phyloP scores from a whole-genome alignment of 225 moss, liverwort and hornwort genomes.

The Pleurozium schreberi region DNA sequence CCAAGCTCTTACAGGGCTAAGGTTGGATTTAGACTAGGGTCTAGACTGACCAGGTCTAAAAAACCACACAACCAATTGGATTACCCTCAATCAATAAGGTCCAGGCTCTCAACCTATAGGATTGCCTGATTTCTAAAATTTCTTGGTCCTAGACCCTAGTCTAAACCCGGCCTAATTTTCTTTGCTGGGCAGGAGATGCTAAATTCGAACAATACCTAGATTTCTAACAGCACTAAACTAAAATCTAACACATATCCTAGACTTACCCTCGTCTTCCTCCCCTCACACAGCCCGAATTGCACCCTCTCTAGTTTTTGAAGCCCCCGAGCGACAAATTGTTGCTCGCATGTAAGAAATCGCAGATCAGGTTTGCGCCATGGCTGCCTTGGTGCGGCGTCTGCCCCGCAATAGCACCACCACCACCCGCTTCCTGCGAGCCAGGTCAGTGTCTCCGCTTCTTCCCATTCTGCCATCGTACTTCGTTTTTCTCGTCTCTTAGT shows the following conservation, averaged over 20 bases:
- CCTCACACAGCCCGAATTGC: not conserved
- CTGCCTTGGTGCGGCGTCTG: constrained; percentile 28
- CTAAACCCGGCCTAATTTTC: too few species aligned
- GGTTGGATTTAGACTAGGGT: too few species aligned
- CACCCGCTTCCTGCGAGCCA: constrained; percentile 1
- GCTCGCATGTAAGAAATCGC: not conserved
- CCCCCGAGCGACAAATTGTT: not conserved
- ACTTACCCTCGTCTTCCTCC: not conserved
- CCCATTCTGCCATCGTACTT: not conserved
- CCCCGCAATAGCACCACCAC: not conserved
- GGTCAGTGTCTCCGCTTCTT: not conserved
- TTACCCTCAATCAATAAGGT: too few species aligned
- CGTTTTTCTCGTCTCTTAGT: not conserved
- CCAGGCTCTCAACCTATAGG: too few species aligned
- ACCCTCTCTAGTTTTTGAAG: not conserved
- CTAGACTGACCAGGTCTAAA: too few species aligned
- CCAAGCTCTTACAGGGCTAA: too few species aligned
- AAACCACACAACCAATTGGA: too few species aligned
- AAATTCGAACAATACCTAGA: not conserved
- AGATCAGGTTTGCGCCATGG: constrained; percentile 6
- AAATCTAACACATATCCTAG: not conserved
- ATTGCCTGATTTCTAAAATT: too few species aligned
- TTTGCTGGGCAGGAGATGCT: not conserved
- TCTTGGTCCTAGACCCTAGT: too few species aligned
- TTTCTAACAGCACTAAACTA: not conserved